Conservation (phyloP, 768 basidiomycete genomes). For the Lentinula boryana region DNA sequence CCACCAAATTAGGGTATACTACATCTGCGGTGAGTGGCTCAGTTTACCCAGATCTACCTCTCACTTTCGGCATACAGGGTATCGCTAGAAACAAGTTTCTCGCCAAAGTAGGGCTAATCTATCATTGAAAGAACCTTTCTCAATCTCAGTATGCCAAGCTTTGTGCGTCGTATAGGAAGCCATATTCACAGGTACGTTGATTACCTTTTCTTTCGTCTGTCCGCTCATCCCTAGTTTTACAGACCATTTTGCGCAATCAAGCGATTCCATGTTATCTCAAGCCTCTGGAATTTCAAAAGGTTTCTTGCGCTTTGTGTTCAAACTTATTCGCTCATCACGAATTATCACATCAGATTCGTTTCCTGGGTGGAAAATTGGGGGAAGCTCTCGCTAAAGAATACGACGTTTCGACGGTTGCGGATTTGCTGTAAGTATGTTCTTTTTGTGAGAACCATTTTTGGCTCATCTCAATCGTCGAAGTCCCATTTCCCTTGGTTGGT, state of each 20-base stretch:
- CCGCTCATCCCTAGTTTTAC: conserved; percentile 4
- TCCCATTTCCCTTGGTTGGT: conserved; percentile 49
- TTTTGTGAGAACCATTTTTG: background rate
- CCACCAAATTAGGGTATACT: conserved; percentile 78
- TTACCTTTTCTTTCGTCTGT: background rate
- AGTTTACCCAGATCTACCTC: background rate
- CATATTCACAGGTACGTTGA: conserved; percentile 67
- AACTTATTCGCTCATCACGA: background rate
- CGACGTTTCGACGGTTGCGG: conserved; percentile 83
- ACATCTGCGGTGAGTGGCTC: conserved; percentile 71
- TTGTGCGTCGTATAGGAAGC: conserved; percentile 88
- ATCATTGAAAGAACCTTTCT: background rate
- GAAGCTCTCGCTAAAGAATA: conserved; percentile 82
- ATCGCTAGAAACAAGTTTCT: conserved; percentile 92
- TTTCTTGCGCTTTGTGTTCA: conserved; percentile 13
- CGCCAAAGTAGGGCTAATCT: conserved; percentile 62
- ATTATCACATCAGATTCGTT: conserved; percentile 64
- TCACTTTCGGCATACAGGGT: conserved; percentile 41
- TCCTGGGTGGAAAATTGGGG: conserved; percentile 93
- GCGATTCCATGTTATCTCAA: conserved; percentile 82
- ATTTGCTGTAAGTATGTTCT: conserved; percentile 69
- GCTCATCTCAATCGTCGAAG: conserved; percentile 14
- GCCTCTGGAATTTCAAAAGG: conserved; percentile 88
- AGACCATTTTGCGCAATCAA: conserved; percentile 81
- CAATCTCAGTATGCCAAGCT: conserved; percentile 42